Evolutionary conservation across 2,329 filamentous ascomycete genomes (phyloP).

Genomic region (Lojkania enalia): DNA sequence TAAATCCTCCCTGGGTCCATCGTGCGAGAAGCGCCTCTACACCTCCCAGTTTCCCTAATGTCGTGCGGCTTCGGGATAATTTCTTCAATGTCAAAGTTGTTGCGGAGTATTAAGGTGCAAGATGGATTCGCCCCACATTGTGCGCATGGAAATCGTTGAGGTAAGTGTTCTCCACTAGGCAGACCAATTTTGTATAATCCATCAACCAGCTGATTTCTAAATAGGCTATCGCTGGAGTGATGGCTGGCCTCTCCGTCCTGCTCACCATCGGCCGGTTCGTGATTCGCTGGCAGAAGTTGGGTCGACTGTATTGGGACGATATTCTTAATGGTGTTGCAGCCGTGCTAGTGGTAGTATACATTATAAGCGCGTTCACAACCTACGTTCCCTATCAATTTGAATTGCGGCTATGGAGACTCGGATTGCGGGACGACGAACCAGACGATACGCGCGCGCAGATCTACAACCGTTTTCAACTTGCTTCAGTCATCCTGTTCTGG

Average conservation of each 20-base stretch:
- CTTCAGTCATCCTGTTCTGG: constrained; percentile 9
- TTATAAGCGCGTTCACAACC: constrained; percentile 8
- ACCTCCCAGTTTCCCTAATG: too few relatives aligned
- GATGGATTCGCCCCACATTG: too few relatives aligned
- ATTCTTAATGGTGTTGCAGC: constrained; percentile 13
- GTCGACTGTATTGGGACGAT: constrained; percentile 13
- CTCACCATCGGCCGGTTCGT: constrained; percentile 14
- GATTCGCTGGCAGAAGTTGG: constrained; percentile 13
- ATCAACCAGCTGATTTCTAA: too few relatives aligned
- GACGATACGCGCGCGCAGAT: background rate
- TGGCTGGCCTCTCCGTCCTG: constrained; percentile 10
- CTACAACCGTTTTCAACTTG: constrained; percentile 2
- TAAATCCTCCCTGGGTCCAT: too few relatives aligned
- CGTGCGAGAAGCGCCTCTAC: too few relatives aligned
- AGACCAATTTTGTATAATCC: too few relatives aligned
- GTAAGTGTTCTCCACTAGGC: too few relatives aligned
- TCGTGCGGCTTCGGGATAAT: too few relatives aligned
- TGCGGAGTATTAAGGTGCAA: too few relatives aligned
- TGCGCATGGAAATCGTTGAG: too few relatives aligned
- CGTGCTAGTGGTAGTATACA: constrained; percentile 10
- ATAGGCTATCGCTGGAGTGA: constrained; percentile 9
- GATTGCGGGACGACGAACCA: constrained; percentile 2
- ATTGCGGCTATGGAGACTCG: constrained; percentile 5
- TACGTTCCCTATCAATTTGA: constrained; percentile 13
- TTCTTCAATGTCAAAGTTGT: too few relatives aligned